These are phyloP conservation scores for Tetradesmus obliquus DNA, from an alignment of 139 green algal species.

Conservation along the genomic window DNA sequence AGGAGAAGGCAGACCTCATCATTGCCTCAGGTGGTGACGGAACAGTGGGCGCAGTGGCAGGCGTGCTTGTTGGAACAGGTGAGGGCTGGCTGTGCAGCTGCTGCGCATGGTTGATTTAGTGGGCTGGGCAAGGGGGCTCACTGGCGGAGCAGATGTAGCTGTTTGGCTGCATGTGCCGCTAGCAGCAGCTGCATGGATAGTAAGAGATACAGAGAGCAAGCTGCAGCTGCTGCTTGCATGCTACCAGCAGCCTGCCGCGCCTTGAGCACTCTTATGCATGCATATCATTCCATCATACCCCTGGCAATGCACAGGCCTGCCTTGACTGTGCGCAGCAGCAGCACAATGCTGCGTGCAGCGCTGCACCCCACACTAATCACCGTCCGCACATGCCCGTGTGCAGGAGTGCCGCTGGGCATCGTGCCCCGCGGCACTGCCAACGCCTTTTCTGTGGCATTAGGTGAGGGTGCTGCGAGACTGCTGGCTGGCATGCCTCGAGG, in stretches of 20 bases:
- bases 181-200: too few species aligned
- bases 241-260: too few species aligned
- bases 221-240: not conserved
- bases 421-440: constrained; percentile 46
- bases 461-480: not conserved
- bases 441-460: constrained; percentile 34
- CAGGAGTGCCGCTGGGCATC: constrained; percentile 38
- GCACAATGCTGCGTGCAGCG: too few species aligned
- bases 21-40: constrained; percentile 38
- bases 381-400: not conserved
- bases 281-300: too few species aligned
- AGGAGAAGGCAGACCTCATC: constrained; percentile 22
- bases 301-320: too few species aligned
- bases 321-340: too few species aligned
- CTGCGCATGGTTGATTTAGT: too few species aligned
- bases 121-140: too few species aligned
- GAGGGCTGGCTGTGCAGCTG: not conserved
- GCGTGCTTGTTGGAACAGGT: constrained; percentile 39
- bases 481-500: not conserved
- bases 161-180: not conserved
- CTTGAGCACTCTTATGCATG: too few species aligned
- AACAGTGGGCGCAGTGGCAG: constrained; percentile 43
- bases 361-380: too few species aligned
- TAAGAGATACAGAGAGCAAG: not conserved
- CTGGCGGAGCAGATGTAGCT: not conserved